phyloP scores from a whole-genome alignment of 768 basidiomycete species.

The Suillus bovinus region DNA sequence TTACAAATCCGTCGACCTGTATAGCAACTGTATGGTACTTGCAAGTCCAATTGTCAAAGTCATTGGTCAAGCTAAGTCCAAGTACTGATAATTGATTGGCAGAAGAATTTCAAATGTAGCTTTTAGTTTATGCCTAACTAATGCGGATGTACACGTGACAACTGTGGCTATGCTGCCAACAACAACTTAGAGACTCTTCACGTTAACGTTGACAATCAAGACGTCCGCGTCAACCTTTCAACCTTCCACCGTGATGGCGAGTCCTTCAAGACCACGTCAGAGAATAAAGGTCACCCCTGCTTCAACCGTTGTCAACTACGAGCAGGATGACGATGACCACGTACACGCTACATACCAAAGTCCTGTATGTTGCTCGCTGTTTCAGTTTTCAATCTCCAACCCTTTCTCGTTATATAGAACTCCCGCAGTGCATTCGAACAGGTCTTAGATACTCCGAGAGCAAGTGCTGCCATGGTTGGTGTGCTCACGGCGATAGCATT shows the following conservation, averaged over 20 bases:
- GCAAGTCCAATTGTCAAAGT: no score
- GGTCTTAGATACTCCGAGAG: constrained; percentile 59
- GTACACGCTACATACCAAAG: constrained; percentile 48
- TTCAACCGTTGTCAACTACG: constrained; percentile 26
- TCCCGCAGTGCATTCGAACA: constrained; percentile 62
- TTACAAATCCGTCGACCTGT: no score
- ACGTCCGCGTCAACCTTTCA: not conserved
- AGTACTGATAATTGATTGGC: no score
- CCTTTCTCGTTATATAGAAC: constrained; percentile 39
- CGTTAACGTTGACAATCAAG: not conserved
- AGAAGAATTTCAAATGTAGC: no score
- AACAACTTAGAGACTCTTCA: not conserved
- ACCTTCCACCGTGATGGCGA: constrained; percentile 28
- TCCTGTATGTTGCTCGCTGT: constrained; percentile 38
- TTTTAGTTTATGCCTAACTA: no score
- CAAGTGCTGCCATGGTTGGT: constrained; percentile 62
- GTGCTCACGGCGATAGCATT: constrained; percentile 76
- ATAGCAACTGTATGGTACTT: no score
- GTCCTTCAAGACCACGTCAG: constrained; percentile 33
- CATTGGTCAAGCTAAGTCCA: no score
- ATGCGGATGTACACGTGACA: no score
- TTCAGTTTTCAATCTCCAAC: constrained; percentile 17
- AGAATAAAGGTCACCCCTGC: constrained; percentile 21
- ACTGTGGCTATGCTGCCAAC: not conserved
- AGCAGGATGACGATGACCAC: constrained; percentile 53